These are phyloP conservation scores for Entonaema liquescens DNA, from an alignment of 495 filamentous ascomycete species.

Conservation along the genomic window DNA sequence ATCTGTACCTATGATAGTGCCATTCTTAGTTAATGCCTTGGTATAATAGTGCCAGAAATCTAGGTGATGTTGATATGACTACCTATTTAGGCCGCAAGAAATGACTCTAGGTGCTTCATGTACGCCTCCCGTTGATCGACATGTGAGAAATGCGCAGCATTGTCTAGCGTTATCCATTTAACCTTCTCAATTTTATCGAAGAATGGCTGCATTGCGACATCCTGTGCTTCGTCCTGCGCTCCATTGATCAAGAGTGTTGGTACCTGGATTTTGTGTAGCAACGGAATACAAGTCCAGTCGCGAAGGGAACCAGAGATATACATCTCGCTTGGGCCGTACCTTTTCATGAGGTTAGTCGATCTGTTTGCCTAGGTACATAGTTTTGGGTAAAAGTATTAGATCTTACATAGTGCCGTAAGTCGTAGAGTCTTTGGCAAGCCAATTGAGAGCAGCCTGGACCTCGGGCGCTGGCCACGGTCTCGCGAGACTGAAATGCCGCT, in stretches of 20 bases:
- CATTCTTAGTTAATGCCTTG: no score
- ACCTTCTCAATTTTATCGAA: constrained; percentile 54
- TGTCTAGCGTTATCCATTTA: constrained; percentile 57
- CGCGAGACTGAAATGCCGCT: neutral
- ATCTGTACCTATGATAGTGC: no score
- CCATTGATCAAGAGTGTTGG: constrained; percentile 61
- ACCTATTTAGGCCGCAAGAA: constrained; percentile 18
- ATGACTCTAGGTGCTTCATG: constrained; percentile 38
- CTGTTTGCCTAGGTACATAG: no score
- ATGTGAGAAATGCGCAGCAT: constrained; percentile 57
- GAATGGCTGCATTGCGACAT: constrained; percentile 54
- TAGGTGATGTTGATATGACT: no score
- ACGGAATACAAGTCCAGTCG: neutral
- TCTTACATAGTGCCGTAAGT: neutral
- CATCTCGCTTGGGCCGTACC: neutral
- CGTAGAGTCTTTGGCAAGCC: no score
- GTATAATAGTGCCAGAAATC: no score
- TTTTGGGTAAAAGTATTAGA: neutral
- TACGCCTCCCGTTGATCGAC: constrained; percentile 55
- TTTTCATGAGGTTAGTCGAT: neutral
- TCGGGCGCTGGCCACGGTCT: neutral
- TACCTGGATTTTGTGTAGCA: constrained; percentile 47
- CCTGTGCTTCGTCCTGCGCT: constrained; percentile 58
- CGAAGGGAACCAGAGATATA: neutral
- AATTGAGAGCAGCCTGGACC: no score